Evolutionary conservation across 148 eudicot species (phyloP), one percentile per base, ranked within the genome.

Genomic region (Rhododendron ferrugineum): DNA sequence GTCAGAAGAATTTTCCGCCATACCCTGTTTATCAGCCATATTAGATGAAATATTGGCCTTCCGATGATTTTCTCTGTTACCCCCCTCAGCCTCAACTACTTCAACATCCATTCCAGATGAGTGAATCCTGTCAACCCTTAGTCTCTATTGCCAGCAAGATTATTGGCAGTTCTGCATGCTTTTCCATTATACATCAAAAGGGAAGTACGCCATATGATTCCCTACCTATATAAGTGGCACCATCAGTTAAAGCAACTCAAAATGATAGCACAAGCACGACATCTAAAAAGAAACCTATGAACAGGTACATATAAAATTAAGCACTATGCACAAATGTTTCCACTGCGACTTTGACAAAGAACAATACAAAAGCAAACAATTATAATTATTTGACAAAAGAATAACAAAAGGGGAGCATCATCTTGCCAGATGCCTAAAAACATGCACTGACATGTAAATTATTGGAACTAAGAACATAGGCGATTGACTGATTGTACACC

Each of bases 31-130:
- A 68, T 84, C 87, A 84, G 46, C 84, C 42, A 76, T 82, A 62
- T 81, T 84, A 60, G 78, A 44, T 85, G 86, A 86, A 37, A 28
- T 60, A 40, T 80, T 78, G 44, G 78, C 84, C 54, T 79, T 79
- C 60, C 62, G 86, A 52, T 76, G 81, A 62, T 80, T 88, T 60
- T 86, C 79, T 83, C 84, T 79, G 75, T 81, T 84, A 81, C 42
- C 81, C 86, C 86, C 82, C 30, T 77, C 83, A 60, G 34, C 72
- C 70, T 80, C 84, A 44, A 82, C 81, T 54, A 85, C 88, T 73
- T 66, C 88, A 84, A 36, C 79, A 37, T 84, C 89, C 86, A 89
- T 87, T 74, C 32, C 15, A 32, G 26, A 62, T 46, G 32, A 22
- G 36, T 22, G 47, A 73, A 30, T 37, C 40, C 46, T 42, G 18